These are phyloP conservation scores for Colletotrichum chlorophyti DNA, from an alignment of 2,329 filamentous ascomycete species.

Conservation along the genomic window DNA sequence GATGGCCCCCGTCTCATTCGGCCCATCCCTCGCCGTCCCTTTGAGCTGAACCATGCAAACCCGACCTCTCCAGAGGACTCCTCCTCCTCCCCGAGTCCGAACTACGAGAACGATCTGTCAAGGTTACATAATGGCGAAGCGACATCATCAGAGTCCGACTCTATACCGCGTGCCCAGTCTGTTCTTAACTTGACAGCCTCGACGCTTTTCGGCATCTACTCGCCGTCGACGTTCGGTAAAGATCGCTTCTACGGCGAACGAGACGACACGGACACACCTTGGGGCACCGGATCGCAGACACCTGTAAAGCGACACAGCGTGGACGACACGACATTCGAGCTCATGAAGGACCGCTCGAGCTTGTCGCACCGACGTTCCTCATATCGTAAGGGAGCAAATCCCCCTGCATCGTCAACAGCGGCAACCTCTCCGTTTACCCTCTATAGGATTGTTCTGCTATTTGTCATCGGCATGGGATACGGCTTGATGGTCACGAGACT, in stretches of 20 bases:
- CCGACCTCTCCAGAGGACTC: conserved; percentile 51
- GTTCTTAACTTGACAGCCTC: conserved; percentile 87
- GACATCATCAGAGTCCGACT: conserved; percentile 37
- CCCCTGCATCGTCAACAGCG: conserved; percentile 36
- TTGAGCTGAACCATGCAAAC: conserved; percentile 62
- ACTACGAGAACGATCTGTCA: conserved; percentile 49
- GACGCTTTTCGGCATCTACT: conserved; percentile 92
- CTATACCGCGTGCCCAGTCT: conserved; percentile 75
- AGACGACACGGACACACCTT: conserved; percentile 73
- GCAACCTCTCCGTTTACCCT: conserved; percentile 55
- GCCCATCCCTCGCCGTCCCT: conserved; percentile 75
- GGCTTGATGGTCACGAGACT: conserved; percentile 82
- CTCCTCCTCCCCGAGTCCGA: conserved; percentile 44
- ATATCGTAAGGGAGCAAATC: conserved; percentile 37
- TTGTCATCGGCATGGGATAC: conserved; percentile 81
- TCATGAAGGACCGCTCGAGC: conserved; percentile 50
- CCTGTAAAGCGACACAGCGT: conserved; percentile 56
- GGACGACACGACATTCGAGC: conserved; percentile 52
- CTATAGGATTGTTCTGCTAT: conserved; percentile 70
- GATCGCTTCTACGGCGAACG: conserved; percentile 47
- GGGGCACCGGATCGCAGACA: conserved; percentile 79
- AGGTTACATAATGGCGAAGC: conserved; percentile 34
- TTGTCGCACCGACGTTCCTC: conserved; percentile 42
- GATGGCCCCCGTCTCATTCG: conserved; percentile 65
- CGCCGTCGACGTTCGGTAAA: conserved; percentile 64